Evolutionary conservation across 2,329 filamentous ascomycete species (phyloP), one percentile per base, ranked within the genome.

Genomic region (Tolypocladium guangdongense): DNA sequence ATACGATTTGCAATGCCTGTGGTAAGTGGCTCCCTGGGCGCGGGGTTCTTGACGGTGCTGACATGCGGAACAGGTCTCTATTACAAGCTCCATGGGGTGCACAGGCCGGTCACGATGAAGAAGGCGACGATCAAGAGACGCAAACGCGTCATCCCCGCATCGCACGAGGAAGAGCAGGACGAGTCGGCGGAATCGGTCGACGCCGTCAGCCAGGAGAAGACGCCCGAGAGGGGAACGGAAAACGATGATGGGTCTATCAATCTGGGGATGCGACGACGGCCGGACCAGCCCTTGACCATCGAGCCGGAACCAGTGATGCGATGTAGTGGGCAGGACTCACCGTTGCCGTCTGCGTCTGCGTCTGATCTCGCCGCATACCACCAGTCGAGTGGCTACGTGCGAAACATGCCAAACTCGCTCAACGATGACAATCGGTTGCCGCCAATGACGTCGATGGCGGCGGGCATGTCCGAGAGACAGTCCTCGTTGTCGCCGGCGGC

Each of bases 1-100:
- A 96, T 71, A 95, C 92, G 6, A 99, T 99, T 58, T 99, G 93
- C 74, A 99, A 99, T 70, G 93, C 93, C 51, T 99, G 93, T 74
- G 93, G 90, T 95, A 79, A 67, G 86, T 30, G 16, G 24, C 24
- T 32, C 3, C 7, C n/a, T 30, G 43, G 43, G 27, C 11, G 43
- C 24, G 43, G 24, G 43, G 24, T 46, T n/a, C 24, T 46, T 4
- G 39, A 11, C n/a, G 43, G 24, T 32, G 43, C 43, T 46, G 24
- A 46, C 43, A 8, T 8, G 12, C n/a, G 18, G 7, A 7, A n/a
- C 27, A 96, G 90, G 92, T 5, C 75, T 99, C 3, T 99, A 99
- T 69, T 90, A 95, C 74, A 97, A 97, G 70, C 82, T 99, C 3
- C 93, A 99, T 66, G 91, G 91, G 52, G 84, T 90, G 33, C 92